phyloP scores from a whole-genome alignment of 2,329 filamentous ascomycete species.

The Graphiopsis chlorocephala region DNA sequence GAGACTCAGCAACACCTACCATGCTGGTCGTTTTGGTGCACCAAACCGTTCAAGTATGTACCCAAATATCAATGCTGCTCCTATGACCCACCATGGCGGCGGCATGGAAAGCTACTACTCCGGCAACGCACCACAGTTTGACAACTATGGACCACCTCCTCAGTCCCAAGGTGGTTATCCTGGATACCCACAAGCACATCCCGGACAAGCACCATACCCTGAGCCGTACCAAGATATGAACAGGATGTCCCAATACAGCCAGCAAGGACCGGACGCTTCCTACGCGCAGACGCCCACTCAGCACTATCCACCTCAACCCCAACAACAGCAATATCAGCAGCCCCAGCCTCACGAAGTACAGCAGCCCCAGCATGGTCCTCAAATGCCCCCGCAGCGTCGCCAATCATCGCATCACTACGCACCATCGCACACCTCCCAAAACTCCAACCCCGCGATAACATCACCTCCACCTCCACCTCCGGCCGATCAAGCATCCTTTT shows the following conservation, averaged over 20 bases:
- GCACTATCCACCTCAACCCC: constrained; percentile 36
- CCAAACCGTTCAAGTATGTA: constrained; percentile 61
- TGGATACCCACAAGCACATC: constrained; percentile 43
- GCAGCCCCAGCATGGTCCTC: constrained; percentile 16
- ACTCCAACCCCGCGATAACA: constrained; percentile 26
- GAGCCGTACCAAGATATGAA: constrained; percentile 33
- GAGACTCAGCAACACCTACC: constrained; percentile 86
- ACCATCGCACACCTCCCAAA: constrained; percentile 31
- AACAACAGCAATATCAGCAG: constrained; percentile 29
- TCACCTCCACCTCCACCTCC: constrained; percentile 30
- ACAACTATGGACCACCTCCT: constrained; percentile 43
- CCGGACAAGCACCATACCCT: constrained; percentile 38
- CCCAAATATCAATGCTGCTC: constrained; percentile 60
- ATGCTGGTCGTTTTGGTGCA: constrained; percentile 59
- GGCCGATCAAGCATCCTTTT: constrained; percentile 55
- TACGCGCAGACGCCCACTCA: constrained; percentile 32
- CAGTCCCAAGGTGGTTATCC: constrained; percentile 52
- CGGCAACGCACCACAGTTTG: constrained; percentile 54
- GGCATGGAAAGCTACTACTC: constrained; percentile 81
- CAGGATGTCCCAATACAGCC: constrained; percentile 37
- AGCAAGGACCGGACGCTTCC: constrained; percentile 26
- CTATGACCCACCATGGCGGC: constrained; percentile 42
- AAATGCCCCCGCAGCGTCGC: constrained; percentile 29
- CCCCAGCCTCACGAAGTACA: constrained; percentile 21
- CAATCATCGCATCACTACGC: constrained; percentile 32